Evolutionary conservation across 2,329 filamentous ascomycete species (phyloP), one percentile per base, ranked within the genome.

Genomic region (Fusarium sp.): DNA sequence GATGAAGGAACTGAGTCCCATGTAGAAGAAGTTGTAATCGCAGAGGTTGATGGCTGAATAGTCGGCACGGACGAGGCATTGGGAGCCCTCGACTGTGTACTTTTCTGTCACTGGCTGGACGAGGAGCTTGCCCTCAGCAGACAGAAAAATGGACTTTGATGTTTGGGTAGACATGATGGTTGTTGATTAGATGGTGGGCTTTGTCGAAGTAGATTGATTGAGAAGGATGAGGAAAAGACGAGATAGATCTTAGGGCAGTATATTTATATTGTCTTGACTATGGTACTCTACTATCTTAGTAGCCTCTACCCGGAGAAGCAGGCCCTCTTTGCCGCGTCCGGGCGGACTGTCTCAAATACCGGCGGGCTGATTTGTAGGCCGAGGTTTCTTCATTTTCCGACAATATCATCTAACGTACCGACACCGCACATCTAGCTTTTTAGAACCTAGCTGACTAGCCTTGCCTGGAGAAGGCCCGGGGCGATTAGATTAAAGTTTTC

Each of bases 231-330:
- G 7, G 20, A 22, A 9, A 14, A 22, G 13, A 22, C 2, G 13
- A 22, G 39, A 22, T 22, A 9, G 39, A 22, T 41, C 8, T 22
- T 9, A 1, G 7, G 6, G 12, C 6, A 41, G 13, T 6, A 0
- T 41, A 22, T 41, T 41, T 41, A 41, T 41, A 14, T 41, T 41
- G 20, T 22, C 39, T 41, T 14, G 20, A 9, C 39, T 6, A 3
- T 22, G 38, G 1, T 22, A 2, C 20, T 41, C 2, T 22, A 22
- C 8, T 9, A 22, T 41, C 13, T 22, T 14, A 22, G 13, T 13
- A 14, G 20, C 8, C 20, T 22, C 12, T 13, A 0, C 20, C 13
- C 13, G 13, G 20, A 41, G 38, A 2, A 22, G 0, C 8, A 41
- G 14, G 38, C 4, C 39, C 8, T 22, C 20, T 41, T 22, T 5